A percentile compares a stretch with the other conserved stretches of the same genome.
Evolutionary conservation across 208 protist genomes (phyloP).

Genomic region (Leptomonas pyrrhocoris): DNA sequence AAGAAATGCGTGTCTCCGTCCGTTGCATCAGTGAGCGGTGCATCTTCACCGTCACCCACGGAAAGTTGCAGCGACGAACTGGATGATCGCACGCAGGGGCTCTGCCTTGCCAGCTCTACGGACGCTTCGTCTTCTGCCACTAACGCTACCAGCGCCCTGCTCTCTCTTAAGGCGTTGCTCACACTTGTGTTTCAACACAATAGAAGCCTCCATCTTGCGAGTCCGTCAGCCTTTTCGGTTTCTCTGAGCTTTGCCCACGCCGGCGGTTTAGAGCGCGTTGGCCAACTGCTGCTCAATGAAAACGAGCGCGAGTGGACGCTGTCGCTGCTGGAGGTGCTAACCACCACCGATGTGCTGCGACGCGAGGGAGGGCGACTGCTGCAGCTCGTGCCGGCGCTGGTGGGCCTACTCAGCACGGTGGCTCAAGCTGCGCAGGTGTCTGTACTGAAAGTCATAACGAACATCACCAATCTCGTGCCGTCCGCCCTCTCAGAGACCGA

Average conservation of each 20-base stretch:
- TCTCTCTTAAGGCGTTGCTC: slow-evolving; percentile 34
- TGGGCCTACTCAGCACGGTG: not conserved
- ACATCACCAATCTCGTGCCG: slow-evolving; percentile 59
- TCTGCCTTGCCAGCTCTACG: not conserved
- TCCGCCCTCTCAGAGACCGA: not conserved
- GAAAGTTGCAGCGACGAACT: not conserved
- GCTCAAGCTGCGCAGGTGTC: not conserved
- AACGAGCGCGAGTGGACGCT: slow-evolving; percentile 5
- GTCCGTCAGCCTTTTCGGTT: slow-evolving; percentile 16
- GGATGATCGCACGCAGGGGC: not conserved
- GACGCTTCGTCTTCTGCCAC: not conserved
- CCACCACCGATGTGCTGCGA: slow-evolving; percentile 23
- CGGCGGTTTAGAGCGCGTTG: slow-evolving; percentile 40
- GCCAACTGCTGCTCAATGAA: slow-evolving; percentile 4
- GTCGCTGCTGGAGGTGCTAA: slow-evolving; percentile 54
- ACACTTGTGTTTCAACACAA: slow-evolving; percentile 51
- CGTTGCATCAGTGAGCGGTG: not conserved
- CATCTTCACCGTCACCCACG: not conserved
- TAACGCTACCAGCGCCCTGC: slow-evolving; percentile 1
- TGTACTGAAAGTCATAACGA: slow-evolving; percentile 69
- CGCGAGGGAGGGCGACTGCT: slow-evolving; percentile 3
- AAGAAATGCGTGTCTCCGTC: not conserved
- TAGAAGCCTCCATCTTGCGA: not conserved
- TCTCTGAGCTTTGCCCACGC: slow-evolving; percentile 36
- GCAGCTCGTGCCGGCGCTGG: slow-evolving; percentile 17